Evolutionary conservation across 225 moss, liverwort and hornwort species (phyloP), one percentile per base, ranked within the genome.

Genomic region (Ulota crispa): DNA sequence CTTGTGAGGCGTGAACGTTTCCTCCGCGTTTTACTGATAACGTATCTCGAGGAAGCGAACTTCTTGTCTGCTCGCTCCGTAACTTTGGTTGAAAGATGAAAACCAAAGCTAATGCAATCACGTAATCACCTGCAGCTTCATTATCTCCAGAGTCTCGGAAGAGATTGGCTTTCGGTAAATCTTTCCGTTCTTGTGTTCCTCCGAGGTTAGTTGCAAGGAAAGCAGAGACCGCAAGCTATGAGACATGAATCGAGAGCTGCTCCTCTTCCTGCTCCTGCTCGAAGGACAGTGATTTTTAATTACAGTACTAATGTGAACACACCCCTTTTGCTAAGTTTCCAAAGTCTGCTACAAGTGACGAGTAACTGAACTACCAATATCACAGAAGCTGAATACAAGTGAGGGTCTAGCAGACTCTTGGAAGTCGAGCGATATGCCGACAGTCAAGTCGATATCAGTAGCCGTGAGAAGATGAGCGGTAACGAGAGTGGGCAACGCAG

Each of bases 41-140:
- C 53, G 83, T 39, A 80, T 76, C 65, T 75, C 56, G 57, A 79
- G 64, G 50, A 64, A 30, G 13, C 6, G 20, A 41, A 26, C 20
- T 6, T 15, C 50, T 50, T 50, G 50, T 15, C 50, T n/a, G 10
- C 7, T 31, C 45, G 31, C 31, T 65, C 53, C 26, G 0, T 13
- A 10, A 50, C 26, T 53, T 32, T 34, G 8, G 15, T 70, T 26
- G 9, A 56, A 26, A n/a, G 5, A 16, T 50, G 16, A 50, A 16
- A 79, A n/a, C n/a, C 30, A 9, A 50, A 16, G 50, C 43, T 66
- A 14, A 34, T 55, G 66, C 7, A 39, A 53, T 18, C 56, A 56
- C n/a, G 23, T 23, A 56, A 56, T 56, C 50, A 60, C 32, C 20
- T 21, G 9, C 68, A 55, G 56, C 15, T 78, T 68, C 28, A 30